phyloP scores from a whole-genome alignment of 371 early-diverging fungal species.

The Circinella umbellata region DNA sequence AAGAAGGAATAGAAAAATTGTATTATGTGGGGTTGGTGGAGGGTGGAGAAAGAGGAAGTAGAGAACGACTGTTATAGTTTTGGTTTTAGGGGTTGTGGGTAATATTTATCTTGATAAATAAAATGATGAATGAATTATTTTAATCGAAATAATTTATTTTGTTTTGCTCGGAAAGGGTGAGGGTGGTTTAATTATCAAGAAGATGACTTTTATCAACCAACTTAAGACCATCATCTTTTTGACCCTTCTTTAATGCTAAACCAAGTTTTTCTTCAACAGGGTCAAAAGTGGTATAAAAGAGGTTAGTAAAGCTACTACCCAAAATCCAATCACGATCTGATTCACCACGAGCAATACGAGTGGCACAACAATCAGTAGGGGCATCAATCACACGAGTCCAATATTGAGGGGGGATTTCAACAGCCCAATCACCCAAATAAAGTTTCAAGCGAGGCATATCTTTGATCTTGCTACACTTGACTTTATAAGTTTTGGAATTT shows the following conservation, averaged over 20 bases:
- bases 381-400: constrained; percentile 42
- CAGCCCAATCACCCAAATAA: constrained; percentile 38
- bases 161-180: too few relatives aligned
- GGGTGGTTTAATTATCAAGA: too few relatives aligned
- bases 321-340: constrained; percentile 48
- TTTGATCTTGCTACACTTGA: constrained; percentile 43
- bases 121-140: background rate
- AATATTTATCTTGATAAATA: background rate
- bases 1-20: background rate
- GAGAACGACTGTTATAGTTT: background rate
- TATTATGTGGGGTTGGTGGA: too few relatives aligned
- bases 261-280: constrained; percentile 44
- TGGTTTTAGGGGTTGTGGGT: background rate
- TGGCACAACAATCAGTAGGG: constrained; percentile 41
- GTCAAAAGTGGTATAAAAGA: constrained; percentile 50
- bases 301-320: constrained; percentile 47
- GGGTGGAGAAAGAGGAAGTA: background rate
- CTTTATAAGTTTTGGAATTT: constrained; percentile 31
- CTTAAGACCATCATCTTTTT: constrained; percentile 36
- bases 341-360: constrained; percentile 43
- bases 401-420: constrained; percentile 44
- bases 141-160: background rate
- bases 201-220: constrained; percentile 32
- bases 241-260: constrained; percentile 46
- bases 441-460: constrained; percentile 42